Evolutionary conservation across 345 rosid genomes (phyloP).

Genomic region (Populus alba): DNA sequence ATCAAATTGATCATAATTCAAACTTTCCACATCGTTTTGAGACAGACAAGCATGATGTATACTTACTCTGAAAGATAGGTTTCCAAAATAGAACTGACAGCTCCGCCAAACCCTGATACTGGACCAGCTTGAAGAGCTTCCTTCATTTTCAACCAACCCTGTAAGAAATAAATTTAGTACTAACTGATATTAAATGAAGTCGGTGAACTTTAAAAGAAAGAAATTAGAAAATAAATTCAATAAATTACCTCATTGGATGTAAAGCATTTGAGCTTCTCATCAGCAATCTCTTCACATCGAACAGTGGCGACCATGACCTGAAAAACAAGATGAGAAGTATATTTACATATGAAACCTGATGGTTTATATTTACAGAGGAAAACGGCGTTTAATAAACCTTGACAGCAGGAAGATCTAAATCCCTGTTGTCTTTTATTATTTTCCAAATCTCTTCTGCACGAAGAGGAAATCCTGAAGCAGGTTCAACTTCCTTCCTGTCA

Average conservation of each 20-base stretch:
- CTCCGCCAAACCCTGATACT: conserved; percentile 31
- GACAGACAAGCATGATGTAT: too few species aligned
- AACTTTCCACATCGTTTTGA: too few species aligned
- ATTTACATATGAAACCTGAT: too few species aligned
- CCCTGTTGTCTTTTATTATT: too few species aligned
- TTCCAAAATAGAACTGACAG: conserved; percentile 27
- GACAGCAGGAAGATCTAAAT: too few species aligned
- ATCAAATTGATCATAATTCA: too few species aligned
- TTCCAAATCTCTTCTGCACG: too few species aligned
- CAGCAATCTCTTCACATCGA: conserved; percentile 37
- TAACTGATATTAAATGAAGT: background rate
- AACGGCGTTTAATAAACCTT: too few species aligned
- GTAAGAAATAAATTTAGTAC: background rate
- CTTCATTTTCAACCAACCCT: conserved; percentile 33
- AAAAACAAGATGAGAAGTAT: conserved; percentile 3
- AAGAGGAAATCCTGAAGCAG: too few species aligned
- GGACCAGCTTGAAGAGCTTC: conserved; percentile 35
- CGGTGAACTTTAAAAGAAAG: background rate
- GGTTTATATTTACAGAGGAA: too few species aligned
- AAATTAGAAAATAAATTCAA: background rate
- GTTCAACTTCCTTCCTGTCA: too few species aligned
- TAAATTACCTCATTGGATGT: conserved; percentile 25
- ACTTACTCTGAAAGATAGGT: conserved; percentile 31
- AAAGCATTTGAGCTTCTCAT: conserved; percentile 24
- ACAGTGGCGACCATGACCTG: conserved; percentile 40